These are phyloP conservation scores for Citrus unshiu DNA, from an alignment of 345 rosid genomes.

Conservation along the genomic window DNA sequence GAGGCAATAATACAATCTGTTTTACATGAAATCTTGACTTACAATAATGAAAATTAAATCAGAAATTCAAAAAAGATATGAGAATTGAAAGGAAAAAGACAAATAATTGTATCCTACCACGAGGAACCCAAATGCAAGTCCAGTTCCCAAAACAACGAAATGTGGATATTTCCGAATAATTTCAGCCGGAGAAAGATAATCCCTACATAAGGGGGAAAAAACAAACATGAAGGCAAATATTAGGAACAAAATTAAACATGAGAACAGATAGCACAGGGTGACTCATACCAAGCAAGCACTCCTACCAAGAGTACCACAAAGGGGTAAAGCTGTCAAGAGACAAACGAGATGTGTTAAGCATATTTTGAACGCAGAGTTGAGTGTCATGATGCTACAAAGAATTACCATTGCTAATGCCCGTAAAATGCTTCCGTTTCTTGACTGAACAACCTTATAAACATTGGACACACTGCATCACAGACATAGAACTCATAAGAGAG, in stretches of 20 bases:
- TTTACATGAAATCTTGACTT: neutral
- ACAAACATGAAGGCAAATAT: slow-evolving; percentile 9
- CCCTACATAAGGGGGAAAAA: slow-evolving; percentile 40
- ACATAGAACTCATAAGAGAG: neutral
- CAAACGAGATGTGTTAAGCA: slow-evolving; percentile 13
- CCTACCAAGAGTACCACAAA: slow-evolving; percentile 70
- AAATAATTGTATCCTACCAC: slow-evolving; percentile 58
- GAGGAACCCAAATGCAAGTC: slow-evolving; percentile 97
- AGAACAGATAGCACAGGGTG: neutral
- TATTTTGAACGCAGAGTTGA: neutral
- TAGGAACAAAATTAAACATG: slow-evolving; percentile 1
- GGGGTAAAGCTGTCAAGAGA: slow-evolving; percentile 70
- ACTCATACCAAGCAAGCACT: slow-evolving; percentile 72
- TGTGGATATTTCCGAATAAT: slow-evolving; percentile 80
- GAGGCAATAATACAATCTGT: neutral
- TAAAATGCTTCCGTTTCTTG: slow-evolving; percentile 86
- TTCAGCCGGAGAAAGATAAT: slow-evolving; percentile 79
- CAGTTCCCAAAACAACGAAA: slow-evolving; percentile 84
- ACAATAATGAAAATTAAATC: neutral
- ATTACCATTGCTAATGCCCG: slow-evolving; percentile 91
- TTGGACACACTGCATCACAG: slow-evolving; percentile 53
- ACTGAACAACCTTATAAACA: slow-evolving; percentile 74
- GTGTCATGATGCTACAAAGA: slow-evolving; percentile 5
- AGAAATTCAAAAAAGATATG: neutral
- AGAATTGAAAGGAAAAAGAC: neutral